These are phyloP conservation scores for Citrus maxima DNA, from an alignment of 345 rosid species.

Conservation along the genomic window DNA sequence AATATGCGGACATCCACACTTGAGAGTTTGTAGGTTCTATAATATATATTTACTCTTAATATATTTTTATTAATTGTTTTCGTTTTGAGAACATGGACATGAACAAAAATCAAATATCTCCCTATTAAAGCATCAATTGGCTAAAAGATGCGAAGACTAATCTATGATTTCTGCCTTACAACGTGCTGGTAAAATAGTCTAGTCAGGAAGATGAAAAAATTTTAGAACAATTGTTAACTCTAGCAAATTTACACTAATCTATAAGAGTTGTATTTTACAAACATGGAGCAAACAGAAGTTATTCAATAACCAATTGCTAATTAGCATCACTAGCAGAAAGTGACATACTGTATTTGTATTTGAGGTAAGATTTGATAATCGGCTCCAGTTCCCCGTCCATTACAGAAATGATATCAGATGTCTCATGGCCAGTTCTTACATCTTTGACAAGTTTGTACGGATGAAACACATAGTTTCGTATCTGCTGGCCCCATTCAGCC, in stretches of 20 bases:
- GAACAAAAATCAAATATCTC: too few species aligned
- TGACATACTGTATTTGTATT: conserved; percentile 56
- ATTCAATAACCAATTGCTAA: neutral
- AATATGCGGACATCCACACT: fast-evolving
- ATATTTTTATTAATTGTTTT: too few species aligned
- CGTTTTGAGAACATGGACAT: too few species aligned
- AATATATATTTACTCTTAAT: too few species aligned
- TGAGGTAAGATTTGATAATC: conserved; percentile 90
- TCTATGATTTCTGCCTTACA: neutral
- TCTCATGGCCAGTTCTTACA: conserved; percentile 69
- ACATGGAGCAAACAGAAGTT: neutral
- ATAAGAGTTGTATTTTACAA: neutral
- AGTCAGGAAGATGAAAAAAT: neutral
- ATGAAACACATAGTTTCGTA: conserved; percentile 90
- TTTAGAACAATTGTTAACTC: neutral
- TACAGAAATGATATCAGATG: conserved; percentile 81
- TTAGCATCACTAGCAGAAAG: conserved; percentile 26
- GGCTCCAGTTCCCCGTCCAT: conserved; percentile 93
- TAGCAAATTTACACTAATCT: neutral
- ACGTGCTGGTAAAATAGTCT: neutral
- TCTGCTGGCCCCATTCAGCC: conserved; percentile 99
- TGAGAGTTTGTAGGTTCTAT: too few species aligned
- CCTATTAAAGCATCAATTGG: too few species aligned
- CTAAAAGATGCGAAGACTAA: too few species aligned
- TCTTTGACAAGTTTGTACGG: conserved; percentile 97